Base-by-base conservation (phyloP, 1,139 yeast species). In the Zygoascus sp. region DNA sequence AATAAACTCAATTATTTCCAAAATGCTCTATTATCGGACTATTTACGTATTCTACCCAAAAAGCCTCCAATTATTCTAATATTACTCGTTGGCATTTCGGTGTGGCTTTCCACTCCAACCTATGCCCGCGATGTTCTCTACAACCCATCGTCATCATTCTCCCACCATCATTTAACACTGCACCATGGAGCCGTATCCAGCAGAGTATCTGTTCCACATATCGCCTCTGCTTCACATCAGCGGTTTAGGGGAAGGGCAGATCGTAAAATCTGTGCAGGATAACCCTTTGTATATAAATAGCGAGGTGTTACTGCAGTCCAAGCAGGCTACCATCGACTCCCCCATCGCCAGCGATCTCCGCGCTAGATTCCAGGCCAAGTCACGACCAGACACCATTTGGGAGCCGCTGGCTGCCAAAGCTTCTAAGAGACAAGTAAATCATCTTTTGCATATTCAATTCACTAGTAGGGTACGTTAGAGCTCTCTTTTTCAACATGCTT, bases 191-290 rank as follows among this genome's bases (percentile, higher is more conserved):
- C 44, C 42, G 19, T 56, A 55, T 35, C 60, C 59, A 10, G 27
- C 40, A 32, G 62, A 56, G 35, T 50, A 52, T 28, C 47, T 60
- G 42, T 51, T 48, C 44, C 64, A 59, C 32, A 47, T 53, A 39
- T 50, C 59, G 35, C 66, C 66, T 4, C 53, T 59, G 30, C 50
- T 62, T 21, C 49, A 57, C 13, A 53, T 62, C 1, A 48, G 59
- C 3, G 66, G 66, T 4, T 51, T 62, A 15, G 58, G 54, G n/a
- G 47, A 50, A 3, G 44, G 37, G 7, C 21, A 48, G 7, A 38
- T 20, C 13, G 36, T 43, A 17, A 41, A 27, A 17, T 37, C 37
- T 16, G 45, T 27, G 27, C 36, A 41, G 27, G 38, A 47, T 16
- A 59, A 58, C 42, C 58, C 59, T 10, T 46, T 57, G 10, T 41